Evolutionary conservation across 257 asterid genomes (phyloP).

Genomic region (Jasminum sambac): DNA sequence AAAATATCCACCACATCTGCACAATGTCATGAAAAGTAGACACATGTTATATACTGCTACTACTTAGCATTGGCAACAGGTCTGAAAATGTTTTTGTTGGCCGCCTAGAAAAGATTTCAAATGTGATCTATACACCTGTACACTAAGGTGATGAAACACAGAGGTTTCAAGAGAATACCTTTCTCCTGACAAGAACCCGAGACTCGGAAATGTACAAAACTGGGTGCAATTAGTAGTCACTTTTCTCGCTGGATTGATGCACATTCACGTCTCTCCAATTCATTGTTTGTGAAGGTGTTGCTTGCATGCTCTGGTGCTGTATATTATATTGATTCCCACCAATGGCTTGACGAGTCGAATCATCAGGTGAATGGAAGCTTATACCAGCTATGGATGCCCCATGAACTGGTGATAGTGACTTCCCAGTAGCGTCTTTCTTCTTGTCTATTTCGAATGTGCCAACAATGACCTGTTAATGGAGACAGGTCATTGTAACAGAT

Average conservation of each 20-base stretch:
- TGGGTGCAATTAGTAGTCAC: conserved; percentile 31
- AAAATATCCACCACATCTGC: neutral
- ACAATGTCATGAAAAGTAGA: neutral
- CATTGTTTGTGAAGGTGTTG: conserved; percentile 35
- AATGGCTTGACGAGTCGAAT: conserved; percentile 43
- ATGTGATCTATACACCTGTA: neutral
- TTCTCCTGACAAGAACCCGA: neutral
- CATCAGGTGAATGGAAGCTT: conserved; percentile 42
- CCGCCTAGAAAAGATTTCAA: neutral
- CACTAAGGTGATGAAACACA: neutral
- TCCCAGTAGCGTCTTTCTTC: conserved; percentile 44
- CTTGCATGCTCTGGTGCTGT: conserved; percentile 40
- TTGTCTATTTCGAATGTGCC: conserved; percentile 48
- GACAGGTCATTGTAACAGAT: neutral
- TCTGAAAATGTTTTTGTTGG: neutral
- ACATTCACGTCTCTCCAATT: conserved; percentile 47
- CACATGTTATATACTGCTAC: neutral
- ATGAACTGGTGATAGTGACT: conserved; percentile 44
- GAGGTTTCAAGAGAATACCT: neutral
- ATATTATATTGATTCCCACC: conserved; percentile 44
- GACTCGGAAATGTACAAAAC: neutral
- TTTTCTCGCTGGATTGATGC: conserved; percentile 50
- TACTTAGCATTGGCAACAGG: neutral
- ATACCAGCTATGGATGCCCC: conserved; percentile 38
- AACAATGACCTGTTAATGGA: conserved; percentile 43